A percentile compares a stretch with the other conserved stretches of the same genome.
Conservation (phyloP, 352 stramenopile genomes). For the Plasmopara halstedii region DNA sequence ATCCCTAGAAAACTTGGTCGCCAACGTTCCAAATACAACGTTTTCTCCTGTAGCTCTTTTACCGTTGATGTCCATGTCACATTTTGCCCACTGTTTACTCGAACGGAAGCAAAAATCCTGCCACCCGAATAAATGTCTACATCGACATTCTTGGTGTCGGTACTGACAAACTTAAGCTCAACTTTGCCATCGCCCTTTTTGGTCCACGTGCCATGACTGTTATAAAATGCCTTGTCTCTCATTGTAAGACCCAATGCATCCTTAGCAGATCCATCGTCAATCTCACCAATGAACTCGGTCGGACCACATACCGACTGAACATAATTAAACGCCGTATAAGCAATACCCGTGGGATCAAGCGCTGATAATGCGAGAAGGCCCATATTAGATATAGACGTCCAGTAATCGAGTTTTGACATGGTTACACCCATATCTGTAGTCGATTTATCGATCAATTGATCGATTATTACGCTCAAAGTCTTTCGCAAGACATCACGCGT, state of each 20-base stretch:
- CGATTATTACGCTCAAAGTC: slow-evolving; percentile 45
- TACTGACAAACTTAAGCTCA: slow-evolving; percentile 37
- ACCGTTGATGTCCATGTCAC: slow-evolving; percentile 37
- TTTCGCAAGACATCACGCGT: slow-evolving; percentile 45
- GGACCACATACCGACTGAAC: slow-evolving; percentile 54
- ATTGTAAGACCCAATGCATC: slow-evolving; percentile 36
- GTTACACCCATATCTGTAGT: slow-evolving; percentile 32
- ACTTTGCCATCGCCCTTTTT: slow-evolving; percentile 32
- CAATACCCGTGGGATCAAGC: slow-evolving; percentile 45
- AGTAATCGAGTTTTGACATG: slow-evolving; percentile 28
- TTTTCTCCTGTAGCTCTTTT: slow-evolving; percentile 34
- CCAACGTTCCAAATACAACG: slow-evolving; percentile 61
- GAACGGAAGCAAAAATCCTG: slow-evolving; percentile 23
- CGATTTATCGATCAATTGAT: slow-evolving; percentile 38
- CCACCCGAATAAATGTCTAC: slow-evolving; percentile 40
- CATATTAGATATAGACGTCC: slow-evolving; percentile 29
- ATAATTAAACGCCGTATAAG: slow-evolving; percentile 36
- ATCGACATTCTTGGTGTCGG: slow-evolving; percentile 33
- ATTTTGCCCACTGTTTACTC: slow-evolving; percentile 25
- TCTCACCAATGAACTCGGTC: slow-evolving; percentile 43
- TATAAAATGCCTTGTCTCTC: slow-evolving; percentile 33
- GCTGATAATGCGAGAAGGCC: slow-evolving; percentile 15
- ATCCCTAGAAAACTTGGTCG: slow-evolving; percentile 38
- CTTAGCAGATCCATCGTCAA: slow-evolving; percentile 36
- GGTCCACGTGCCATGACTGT: slow-evolving; percentile 34